Evolutionary conservation across 2,329 filamentous ascomycete species (phyloP), one percentile per base, ranked within the genome.

Genomic region (Drechslerella dactyloides): DNA sequence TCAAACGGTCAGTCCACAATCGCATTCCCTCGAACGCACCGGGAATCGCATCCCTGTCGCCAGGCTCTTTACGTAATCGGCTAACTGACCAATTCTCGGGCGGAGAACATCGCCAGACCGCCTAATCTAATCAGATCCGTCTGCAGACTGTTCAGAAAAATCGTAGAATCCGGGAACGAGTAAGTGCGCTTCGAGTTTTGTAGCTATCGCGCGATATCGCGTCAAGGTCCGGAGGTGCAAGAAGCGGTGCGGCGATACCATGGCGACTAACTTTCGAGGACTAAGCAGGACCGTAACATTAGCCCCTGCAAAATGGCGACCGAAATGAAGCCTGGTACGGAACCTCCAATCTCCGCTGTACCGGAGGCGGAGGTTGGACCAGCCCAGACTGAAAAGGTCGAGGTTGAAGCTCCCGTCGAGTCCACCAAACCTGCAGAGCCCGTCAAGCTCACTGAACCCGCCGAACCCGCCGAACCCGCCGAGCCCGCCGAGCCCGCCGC

Each of bases 51-150:
- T 23, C 15, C 19, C 44, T 21, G 19, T 21, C 44, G 44, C 44
- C 5, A 21, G 6, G 8, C 15, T 10, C 7, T 48, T 48, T 42
- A 19, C 44, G 44, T 48, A 48, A 48, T 48, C 44, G 15, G 44
- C 27, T 33, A 33, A 19, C 44, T 48, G 19, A 21, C 19, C 44
- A 23, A 48, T 10, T 19, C n/a, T 19, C 17, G 6, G 19, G 44
- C 44, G 19, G 19, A 19, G 19, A 10, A 15, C n/a, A 19, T 21
- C 27, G 3, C 44, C 44, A 48, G 19, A 5, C 44, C 66, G 59
- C 66, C 53, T 70, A 70, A 70, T 70, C 66, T 70, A 70, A 70
- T 70, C 66, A 63, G 66, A 70, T 70, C 59, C 66, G 59, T 64
- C 59, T 30, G 58, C 51, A 64, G 44, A 48, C 44, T 10, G 21